Percentiles rank a stretch among this genome's conserved stretches.
These are phyloP conservation scores for Xylaria arbuscula DNA, from an alignment of 2,329 filamentous ascomycete species.

Conservation along the genomic window DNA sequence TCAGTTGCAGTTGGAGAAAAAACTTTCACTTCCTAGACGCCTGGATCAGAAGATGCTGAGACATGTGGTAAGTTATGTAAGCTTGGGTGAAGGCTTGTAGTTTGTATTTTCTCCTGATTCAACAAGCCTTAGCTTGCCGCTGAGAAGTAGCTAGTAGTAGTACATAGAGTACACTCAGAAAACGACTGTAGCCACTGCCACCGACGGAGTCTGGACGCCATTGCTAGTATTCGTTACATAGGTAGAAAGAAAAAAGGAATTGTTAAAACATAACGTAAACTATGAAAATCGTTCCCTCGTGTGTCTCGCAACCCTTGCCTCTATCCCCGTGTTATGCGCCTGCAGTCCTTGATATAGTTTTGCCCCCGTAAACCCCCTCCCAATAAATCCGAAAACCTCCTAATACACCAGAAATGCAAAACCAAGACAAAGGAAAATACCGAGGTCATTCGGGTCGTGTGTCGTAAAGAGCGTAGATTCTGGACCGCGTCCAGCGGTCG, in stretches of 20 bases:
- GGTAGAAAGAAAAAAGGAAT: neutral
- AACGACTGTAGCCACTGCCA: neutral
- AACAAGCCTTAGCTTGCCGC: neutral
- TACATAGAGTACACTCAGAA: neutral
- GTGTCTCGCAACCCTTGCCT: slow-evolving; percentile 17
- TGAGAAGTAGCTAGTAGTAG: neutral
- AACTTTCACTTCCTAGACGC: neutral
- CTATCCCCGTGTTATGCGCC: neutral
- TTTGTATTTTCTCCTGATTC: neutral
- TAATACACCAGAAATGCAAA: neutral
- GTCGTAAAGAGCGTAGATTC: slow-evolving; percentile 2
- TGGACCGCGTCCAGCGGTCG: neutral
- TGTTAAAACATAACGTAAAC: neutral
- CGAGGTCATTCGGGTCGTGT: neutral
- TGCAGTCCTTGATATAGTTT: neutral
- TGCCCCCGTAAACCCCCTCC: neutral
- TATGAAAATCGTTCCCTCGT: neutral
- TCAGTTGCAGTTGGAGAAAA: neutral
- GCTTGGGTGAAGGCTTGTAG: neutral
- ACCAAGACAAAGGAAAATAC: neutral
- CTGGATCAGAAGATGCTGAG: neutral
- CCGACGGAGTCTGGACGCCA: slow-evolving; percentile 2
- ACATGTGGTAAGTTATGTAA: neutral
- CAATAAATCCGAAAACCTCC: neutral
- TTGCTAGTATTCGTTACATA: neutral